Evolutionary conservation across 2,329 filamentous ascomycete genomes (phyloP).

Genomic region (Beauveria sp.): DNA sequence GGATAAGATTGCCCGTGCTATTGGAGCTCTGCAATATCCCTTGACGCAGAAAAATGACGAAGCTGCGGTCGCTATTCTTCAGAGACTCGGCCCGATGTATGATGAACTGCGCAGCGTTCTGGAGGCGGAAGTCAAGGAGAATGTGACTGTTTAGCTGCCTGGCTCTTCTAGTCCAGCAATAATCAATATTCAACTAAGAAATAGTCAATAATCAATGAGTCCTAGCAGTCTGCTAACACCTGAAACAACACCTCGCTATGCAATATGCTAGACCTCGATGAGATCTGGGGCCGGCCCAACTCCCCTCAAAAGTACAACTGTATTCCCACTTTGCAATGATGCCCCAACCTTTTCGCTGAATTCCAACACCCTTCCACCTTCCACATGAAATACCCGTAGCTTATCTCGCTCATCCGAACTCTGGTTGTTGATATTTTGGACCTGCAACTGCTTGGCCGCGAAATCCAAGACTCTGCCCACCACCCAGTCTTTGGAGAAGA

Average conservation of each 20-base stretch:
- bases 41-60: constrained; percentile 10
- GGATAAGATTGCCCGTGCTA: constrained; percentile 11
- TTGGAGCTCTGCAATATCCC: constrained; percentile 15
- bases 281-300: constrained; percentile 73
- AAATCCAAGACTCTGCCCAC: constrained; percentile 75
- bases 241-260: neutral
- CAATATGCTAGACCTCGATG: constrained; percentile 43
- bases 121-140: neutral
- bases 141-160: neutral
- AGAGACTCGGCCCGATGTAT: constrained; percentile 13
- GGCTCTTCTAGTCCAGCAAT: neutral
- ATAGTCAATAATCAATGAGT: neutral
- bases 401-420: constrained; percentile 68
- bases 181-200: neutral
- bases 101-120: constrained; percentile 10
- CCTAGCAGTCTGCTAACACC: neutral
- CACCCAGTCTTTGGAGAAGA: constrained; percentile 80
- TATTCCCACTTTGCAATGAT: constrained; percentile 72
- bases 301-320: constrained; percentile 78
- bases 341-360: constrained; percentile 80
- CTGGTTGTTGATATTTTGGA: constrained; percentile 78
- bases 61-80: constrained; percentile 7
- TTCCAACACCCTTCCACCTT: constrained; percentile 77
- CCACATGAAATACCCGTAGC: constrained; percentile 85
- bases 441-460: constrained; percentile 68